Conservation (phyloP, 768 basidiomycete species). For the Leccinum broughii region DNA sequence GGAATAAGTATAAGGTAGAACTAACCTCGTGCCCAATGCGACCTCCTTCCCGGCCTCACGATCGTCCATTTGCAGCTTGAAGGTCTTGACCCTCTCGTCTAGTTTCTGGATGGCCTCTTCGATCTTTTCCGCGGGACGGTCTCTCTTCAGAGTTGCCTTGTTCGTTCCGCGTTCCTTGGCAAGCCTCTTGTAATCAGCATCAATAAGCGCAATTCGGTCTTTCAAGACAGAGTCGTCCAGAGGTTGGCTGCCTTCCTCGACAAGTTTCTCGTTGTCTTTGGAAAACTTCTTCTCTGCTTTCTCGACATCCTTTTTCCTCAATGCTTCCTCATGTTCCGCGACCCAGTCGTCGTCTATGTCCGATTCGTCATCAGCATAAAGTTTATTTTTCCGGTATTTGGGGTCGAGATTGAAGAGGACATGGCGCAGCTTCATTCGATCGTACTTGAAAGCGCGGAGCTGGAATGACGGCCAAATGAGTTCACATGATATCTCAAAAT, state of each 20-base stretch:
- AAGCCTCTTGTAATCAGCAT: slow-evolving; percentile 74
- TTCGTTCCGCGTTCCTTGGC: slow-evolving; percentile 80
- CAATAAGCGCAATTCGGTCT: slow-evolving; percentile 66
- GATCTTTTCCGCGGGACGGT: slow-evolving; percentile 73
- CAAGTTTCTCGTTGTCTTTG: slow-evolving; percentile 89
- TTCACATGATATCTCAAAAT: neutral
- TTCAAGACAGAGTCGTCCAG: slow-evolving; percentile 63
- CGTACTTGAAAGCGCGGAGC: slow-evolving; percentile 91
- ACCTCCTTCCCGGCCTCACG: slow-evolving; percentile 95
- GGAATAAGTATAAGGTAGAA: slow-evolving; percentile 5
- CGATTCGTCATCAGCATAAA: slow-evolving; percentile 80
- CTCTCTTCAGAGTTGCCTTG: slow-evolving; percentile 65
- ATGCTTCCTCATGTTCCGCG: slow-evolving; percentile 70
- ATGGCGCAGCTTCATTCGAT: slow-evolving; percentile 95
- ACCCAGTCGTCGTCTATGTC: slow-evolving; percentile 96
- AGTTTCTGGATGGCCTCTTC: slow-evolving; percentile 81
- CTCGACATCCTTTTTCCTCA: slow-evolving; percentile 82
- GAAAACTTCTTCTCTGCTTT: slow-evolving; percentile 91
- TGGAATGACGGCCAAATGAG: slow-evolving; percentile 34
- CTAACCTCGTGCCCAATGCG: slow-evolving; percentile 83
- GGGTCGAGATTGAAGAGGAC: slow-evolving; percentile 76
- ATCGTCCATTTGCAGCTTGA: slow-evolving; percentile 88
- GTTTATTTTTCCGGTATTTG: slow-evolving; percentile 79
- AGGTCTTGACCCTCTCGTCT: slow-evolving; percentile 80
- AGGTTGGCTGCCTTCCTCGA: slow-evolving; percentile 64